phyloP scores from a whole-genome alignment of 768 basidiomycete genomes.

The Sarcomyxa edulis region DNA sequence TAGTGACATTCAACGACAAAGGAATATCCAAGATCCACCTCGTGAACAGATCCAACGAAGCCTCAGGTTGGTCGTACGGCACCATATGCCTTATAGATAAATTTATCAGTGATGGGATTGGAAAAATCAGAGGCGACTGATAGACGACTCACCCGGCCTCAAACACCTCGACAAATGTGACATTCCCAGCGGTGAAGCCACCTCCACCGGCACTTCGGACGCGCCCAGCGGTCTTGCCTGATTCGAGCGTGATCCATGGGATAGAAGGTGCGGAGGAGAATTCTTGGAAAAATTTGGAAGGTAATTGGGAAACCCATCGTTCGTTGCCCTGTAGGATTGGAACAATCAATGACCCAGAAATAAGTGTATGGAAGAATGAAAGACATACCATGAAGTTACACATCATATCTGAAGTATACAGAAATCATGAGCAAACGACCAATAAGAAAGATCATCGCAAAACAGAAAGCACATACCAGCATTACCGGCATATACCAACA shows the following conservation, averaged over 20 bases:
- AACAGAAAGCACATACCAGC: conserved; percentile 44
- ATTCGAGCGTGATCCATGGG: conserved; percentile 51
- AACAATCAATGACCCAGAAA: conserved; percentile 1
- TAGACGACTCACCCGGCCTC: conserved; percentile 66
- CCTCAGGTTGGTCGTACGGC: conserved; percentile 86
- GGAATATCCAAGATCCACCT: conserved; percentile 54
- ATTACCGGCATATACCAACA: conserved; percentile 88
- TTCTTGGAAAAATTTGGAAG: conserved; percentile 55
- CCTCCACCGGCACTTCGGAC: conserved; percentile 67
- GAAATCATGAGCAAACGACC: conserved; percentile 11
- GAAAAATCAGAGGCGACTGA: not conserved
- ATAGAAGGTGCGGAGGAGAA: conserved; percentile 43
- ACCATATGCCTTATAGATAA: conserved; percentile 69
- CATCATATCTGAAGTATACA: conserved; percentile 58
- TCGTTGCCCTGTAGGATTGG: conserved; percentile 57
- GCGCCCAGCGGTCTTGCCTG: conserved; percentile 57
- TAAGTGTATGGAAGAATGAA: not conserved
- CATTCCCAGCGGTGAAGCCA: conserved; percentile 68
- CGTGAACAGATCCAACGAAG: conserved; percentile 53
- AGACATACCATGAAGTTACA: conserved; percentile 72
- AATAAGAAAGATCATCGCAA: conserved; percentile 1
- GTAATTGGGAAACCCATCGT: conserved; percentile 64
- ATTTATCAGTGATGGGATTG: conserved; percentile 3
- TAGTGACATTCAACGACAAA: conserved; percentile 28
- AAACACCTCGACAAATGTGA: conserved; percentile 74